Evolutionary conservation across 2,329 filamentous ascomycete genomes (phyloP).

Genomic region (Talaromyces albobiverticillius): DNA sequence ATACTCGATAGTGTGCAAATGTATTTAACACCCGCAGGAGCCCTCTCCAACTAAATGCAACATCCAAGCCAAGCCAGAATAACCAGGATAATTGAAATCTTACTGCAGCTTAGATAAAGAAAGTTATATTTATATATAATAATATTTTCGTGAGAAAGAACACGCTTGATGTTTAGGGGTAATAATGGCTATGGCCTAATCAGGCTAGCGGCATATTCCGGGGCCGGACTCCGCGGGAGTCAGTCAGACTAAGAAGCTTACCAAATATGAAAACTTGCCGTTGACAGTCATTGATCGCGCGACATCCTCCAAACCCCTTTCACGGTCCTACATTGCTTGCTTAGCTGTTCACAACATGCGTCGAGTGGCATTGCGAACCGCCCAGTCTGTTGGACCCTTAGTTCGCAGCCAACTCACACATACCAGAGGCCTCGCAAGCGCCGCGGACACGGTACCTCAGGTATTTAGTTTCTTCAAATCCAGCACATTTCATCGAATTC

Average conservation of each 20-base stretch:
- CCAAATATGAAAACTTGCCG: slow-evolving; percentile 3
- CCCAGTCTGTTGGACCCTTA: slow-evolving; percentile 37
- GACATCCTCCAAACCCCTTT: not conserved
- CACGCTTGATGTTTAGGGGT: too few species aligned
- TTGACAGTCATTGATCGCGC: not conserved
- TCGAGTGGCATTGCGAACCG: slow-evolving; percentile 38
- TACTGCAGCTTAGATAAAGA: too few species aligned
- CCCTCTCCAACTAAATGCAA: too few species aligned
- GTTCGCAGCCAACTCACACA: slow-evolving; percentile 30
- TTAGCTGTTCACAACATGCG: slow-evolving; percentile 27
- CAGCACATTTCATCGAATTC: too few species aligned
- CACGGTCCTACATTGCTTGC: not conserved
- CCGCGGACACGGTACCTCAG: slow-evolving; percentile 31
- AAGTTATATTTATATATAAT: too few species aligned
- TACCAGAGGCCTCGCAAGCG: slow-evolving; percentile 36
- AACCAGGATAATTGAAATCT: too few species aligned
- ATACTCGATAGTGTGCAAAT: too few species aligned
- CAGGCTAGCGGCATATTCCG: not conserved
- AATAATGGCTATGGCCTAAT: not conserved
- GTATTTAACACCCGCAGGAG: too few species aligned
- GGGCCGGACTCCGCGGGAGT: not conserved
- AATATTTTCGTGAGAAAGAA: too few species aligned
- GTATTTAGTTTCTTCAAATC: slow-evolving; percentile 26
- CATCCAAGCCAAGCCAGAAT: too few species aligned
- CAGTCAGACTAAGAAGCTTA: slow-evolving; percentile 7